Conservation (phyloP, 306 rosid genomes). For the Carpinus fangiana region DNA sequence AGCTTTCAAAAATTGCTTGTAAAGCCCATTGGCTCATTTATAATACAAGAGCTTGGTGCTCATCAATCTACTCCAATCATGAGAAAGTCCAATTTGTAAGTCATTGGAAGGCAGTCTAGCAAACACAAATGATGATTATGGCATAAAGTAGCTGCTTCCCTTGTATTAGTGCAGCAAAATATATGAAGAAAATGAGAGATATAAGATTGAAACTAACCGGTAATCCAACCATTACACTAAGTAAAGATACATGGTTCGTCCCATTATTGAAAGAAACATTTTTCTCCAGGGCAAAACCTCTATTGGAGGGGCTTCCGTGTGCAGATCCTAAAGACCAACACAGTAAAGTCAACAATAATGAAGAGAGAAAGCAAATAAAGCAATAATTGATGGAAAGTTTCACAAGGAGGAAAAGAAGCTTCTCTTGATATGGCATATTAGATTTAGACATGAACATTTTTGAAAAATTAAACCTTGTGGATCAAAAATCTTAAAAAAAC, state of each 20-base stretch:
- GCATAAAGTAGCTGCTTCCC: too few relatives aligned
- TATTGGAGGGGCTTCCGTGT: constrained; percentile 32
- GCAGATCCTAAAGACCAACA: constrained; percentile 36
- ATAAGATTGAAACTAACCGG: constrained; percentile 32
- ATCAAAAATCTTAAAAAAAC: too few relatives aligned
- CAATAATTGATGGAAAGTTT: neutral
- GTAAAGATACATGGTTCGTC: constrained; percentile 42
- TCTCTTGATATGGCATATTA: too few relatives aligned
- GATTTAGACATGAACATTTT: too few relatives aligned
- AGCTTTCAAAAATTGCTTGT: too few relatives aligned
- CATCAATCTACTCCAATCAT: neutral
- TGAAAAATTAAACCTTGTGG: too few relatives aligned
- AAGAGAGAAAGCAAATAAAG: neutral
- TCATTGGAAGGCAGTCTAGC: too few relatives aligned
- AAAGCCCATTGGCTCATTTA: neutral
- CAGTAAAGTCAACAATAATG: neutral
- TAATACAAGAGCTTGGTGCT: neutral
- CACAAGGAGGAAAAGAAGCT: too few relatives aligned
- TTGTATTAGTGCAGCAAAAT: neutral
- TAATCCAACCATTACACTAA: constrained; percentile 52
- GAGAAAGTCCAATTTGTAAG: too few relatives aligned
- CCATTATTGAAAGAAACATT: constrained; percentile 38
- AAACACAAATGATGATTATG: too few relatives aligned
- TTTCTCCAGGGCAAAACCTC: constrained; percentile 22
- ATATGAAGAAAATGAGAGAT: neutral